Base-by-base conservation (phyloP, 1,139 yeast genomes). In the Blastobotrys arbuscula region DNA sequence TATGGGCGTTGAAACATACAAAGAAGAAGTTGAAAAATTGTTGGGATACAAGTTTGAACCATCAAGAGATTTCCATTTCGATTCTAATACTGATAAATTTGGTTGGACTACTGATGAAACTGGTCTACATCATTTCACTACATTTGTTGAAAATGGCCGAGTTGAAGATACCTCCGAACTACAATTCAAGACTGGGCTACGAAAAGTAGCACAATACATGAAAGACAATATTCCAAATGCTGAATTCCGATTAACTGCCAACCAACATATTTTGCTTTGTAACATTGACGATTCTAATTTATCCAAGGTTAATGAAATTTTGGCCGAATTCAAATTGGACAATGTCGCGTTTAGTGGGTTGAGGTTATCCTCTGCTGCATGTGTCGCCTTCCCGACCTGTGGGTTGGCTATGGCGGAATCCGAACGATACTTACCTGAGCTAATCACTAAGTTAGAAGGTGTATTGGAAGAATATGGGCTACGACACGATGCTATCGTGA, bases 341-440 rank as follows among this genome's bases (percentile, higher is more conserved):
- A 89, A 89, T 70, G 77, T 90, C 48, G 79, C 82, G 56, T 85
- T 84, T 68, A 82, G 95, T 43, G 95, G 85, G 2, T 75, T 92
- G 63, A 80, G 97, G 66, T 76, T 88, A 55, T 84, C 96, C 7
- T 88, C 96, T 9, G 92, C 96, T 35, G 95, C 97, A 0, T 92
- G 98, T 79, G 98, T 92, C 52, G 97, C 97, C 1, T 84, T 92
- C 79, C 98, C 98, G 58, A 92, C 97, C 2, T 92, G 98, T 81
- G 97, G 97, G 57, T 78, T 90, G 64, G 97, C 97, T 19, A 89
- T 92, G 97, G 97, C 98, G 23, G 98, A 92, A 72, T 84, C 95
- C 42, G 98, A 92, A 73, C 82, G 98, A 65, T 92, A 88, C 68
- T 75, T 92, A 60, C 98, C 98, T 10, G 81, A 76, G 50, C 77